Conservation (phyloP, 2,329 filamentous ascomycete genomes). For the Aspergillus ruber region DNA sequence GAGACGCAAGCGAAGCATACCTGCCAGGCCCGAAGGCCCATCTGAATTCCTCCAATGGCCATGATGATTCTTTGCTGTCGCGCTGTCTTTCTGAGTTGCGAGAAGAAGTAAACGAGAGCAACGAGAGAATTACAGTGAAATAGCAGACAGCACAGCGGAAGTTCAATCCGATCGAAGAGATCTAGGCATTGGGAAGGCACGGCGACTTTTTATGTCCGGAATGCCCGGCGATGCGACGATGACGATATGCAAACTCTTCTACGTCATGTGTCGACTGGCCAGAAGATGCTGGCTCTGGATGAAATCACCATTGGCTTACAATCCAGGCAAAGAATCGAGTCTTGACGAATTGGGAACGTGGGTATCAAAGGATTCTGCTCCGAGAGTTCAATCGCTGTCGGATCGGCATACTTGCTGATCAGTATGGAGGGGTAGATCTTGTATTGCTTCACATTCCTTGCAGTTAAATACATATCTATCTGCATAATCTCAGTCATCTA, state of each 20-base stretch:
- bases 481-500: neutral
- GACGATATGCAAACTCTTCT: constrained; percentile 22
- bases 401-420: neutral
- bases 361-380: neutral
- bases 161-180: constrained; percentile 4
- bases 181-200: constrained; percentile 2
- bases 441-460: too few relatives aligned
- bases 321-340: neutral
- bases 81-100: neutral
- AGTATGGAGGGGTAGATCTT: neutral
- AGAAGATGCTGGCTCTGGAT: constrained; percentile 3
- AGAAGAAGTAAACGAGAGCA: too few relatives aligned
- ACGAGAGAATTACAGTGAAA: neutral
- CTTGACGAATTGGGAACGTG: neutral
- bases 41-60: constrained; percentile 20
- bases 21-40: constrained; percentile 29
- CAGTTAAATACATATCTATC: neutral
- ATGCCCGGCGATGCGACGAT: constrained; percentile 23
- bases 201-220: constrained; percentile 23
- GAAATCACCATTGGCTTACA: constrained; percentile 16
- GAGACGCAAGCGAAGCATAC: constrained; percentile 11
- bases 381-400: neutral
- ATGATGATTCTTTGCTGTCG: constrained; percentile 14
- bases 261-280: constrained; percentile 26
- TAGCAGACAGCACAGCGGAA: constrained; percentile 1